phyloP scores from a whole-genome alignment of 2,329 filamentous ascomycete species.

The Pseudomassariella vexata region DNA sequence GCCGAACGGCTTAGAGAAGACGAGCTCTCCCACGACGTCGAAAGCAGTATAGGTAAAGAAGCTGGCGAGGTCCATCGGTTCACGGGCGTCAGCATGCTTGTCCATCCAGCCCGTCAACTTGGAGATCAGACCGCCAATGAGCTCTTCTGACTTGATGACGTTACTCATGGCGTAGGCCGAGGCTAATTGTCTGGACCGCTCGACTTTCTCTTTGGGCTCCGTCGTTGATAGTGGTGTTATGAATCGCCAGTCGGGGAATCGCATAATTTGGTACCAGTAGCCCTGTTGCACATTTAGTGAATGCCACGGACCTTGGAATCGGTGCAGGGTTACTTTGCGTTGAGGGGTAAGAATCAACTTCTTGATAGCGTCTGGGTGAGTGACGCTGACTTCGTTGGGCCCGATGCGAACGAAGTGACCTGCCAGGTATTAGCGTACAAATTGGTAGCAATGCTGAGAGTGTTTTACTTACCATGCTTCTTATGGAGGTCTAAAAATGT shows the following conservation, averaged over 20 bases:
- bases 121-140: constrained; percentile 12
- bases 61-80: constrained; percentile 12
- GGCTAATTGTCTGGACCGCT: constrained; percentile 25
- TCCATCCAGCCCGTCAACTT: constrained; percentile 15
- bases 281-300: not conserved
- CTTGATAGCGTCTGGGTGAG: not conserved
- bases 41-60: constrained; percentile 22
- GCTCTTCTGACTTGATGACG: constrained; percentile 13
- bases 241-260: constrained; percentile 1
- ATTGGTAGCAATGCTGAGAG: no score
- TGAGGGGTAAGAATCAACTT: constrained; percentile 2
- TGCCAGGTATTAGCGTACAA: no score
- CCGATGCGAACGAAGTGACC: constrained; percentile 3
- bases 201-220: constrained; percentile 27
- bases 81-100: constrained; percentile 7
- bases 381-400: constrained; percentile 2
- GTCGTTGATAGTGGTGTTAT: constrained; percentile 30
- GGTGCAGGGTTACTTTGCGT: not conserved
- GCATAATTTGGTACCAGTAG: constrained; percentile 1
- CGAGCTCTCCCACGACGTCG: constrained; percentile 25
- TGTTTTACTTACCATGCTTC: constrained; percentile 1
- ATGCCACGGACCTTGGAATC: not conserved
- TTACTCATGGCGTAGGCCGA: constrained; percentile 27
- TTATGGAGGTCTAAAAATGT: not conserved
- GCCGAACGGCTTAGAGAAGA: constrained; percentile 23